These are phyloP conservation scores for Wickerhamomyces silvicola DNA, from an alignment of 805 yeast species.

Conservation along the genomic window DNA sequence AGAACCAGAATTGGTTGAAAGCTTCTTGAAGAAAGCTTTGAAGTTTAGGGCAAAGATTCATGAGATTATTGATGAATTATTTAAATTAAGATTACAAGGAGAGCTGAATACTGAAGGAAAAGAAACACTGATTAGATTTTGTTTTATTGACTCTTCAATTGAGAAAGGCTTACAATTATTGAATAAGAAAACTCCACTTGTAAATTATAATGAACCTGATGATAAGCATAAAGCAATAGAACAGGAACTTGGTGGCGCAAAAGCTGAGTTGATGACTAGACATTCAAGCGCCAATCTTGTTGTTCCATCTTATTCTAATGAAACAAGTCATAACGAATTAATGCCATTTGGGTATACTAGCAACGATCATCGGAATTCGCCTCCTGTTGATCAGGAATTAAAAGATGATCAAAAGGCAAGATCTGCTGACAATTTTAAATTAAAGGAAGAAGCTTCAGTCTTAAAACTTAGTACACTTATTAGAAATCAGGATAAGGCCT, in stretches of 20 bases:
- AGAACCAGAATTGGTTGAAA: conserved; percentile 23
- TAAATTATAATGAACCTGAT: not conserved
- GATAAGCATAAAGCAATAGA: too few species aligned
- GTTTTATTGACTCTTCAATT: conserved; percentile 66
- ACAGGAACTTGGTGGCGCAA: too few species aligned
- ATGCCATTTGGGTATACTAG: conserved; percentile 31
- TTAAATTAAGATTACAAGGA: conserved; percentile 48
- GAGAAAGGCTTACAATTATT: conserved; percentile 41
- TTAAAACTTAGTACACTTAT: conserved; percentile 13
- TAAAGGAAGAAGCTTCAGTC: conserved; percentile 21
- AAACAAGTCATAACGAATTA: conserved; percentile 27
- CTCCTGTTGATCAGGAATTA: conserved; percentile 25
- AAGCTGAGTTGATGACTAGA: conserved; percentile 9
- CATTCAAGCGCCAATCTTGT: conserved; percentile 15
- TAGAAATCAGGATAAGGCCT: conserved; percentile 11
- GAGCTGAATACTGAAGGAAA: conserved; percentile 65
- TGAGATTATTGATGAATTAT: conserved; percentile 49
- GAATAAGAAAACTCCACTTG: conserved; percentile 21
- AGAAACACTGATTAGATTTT: conserved; percentile 66
- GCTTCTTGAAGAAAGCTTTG: conserved; percentile 31
- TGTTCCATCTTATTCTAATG: conserved; percentile 20
- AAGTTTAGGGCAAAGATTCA: conserved; percentile 35
- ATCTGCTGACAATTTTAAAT: conserved; percentile 12
- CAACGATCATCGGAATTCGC: conserved; percentile 21
- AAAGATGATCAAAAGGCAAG: conserved; percentile 17